phyloP scores from a whole-genome alignment of 1,284 basidiomycete species.

The Coniferiporia sulphurascens region DNA sequence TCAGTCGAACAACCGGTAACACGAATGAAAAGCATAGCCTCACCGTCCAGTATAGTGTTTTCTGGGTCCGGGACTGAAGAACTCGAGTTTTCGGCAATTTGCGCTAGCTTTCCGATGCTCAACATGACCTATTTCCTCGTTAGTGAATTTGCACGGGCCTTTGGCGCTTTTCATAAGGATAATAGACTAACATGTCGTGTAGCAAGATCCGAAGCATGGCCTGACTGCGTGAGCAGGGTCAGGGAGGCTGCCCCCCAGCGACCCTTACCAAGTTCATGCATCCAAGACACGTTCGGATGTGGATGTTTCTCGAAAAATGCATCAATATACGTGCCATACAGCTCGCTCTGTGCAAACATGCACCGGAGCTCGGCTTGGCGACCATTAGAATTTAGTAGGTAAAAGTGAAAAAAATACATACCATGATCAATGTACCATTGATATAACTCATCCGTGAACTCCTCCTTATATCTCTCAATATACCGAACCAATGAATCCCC shows the following conservation, averaged over 20 bases:
- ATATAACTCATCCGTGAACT: slow-evolving; percentile 86
- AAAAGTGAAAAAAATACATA: slow-evolving; percentile 26
- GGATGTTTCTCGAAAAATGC: slow-evolving; percentile 66
- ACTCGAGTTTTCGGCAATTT: slow-evolving; percentile 66
- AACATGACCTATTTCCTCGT: slow-evolving; percentile 68
- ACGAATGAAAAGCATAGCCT: slow-evolving; percentile 11
- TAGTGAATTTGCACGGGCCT: neutral
- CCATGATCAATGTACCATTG: slow-evolving; percentile 82
- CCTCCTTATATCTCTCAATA: slow-evolving; percentile 75
- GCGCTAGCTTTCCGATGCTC: slow-evolving; percentile 85
- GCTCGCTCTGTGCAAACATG: slow-evolving; percentile 70
- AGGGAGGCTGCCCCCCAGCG: slow-evolving; percentile 63
- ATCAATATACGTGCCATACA: slow-evolving; percentile 62
- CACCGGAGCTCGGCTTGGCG: slow-evolving; percentile 62
- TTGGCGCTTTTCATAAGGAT: neutral
- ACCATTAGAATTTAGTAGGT: neutral
- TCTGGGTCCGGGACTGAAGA: neutral
- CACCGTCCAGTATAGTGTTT: slow-evolving; percentile 47
- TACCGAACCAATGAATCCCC: slow-evolving; percentile 61
- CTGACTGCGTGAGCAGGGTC: slow-evolving; percentile 61
- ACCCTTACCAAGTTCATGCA: slow-evolving; percentile 78
- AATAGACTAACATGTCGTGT: slow-evolving; percentile 62
- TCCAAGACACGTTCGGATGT: slow-evolving; percentile 77
- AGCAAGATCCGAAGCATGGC: slow-evolving; percentile 51
- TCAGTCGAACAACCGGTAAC: neutral